Conservation (phyloP, 805 yeast genomes). For the Naumovozyma castellii region DNA sequence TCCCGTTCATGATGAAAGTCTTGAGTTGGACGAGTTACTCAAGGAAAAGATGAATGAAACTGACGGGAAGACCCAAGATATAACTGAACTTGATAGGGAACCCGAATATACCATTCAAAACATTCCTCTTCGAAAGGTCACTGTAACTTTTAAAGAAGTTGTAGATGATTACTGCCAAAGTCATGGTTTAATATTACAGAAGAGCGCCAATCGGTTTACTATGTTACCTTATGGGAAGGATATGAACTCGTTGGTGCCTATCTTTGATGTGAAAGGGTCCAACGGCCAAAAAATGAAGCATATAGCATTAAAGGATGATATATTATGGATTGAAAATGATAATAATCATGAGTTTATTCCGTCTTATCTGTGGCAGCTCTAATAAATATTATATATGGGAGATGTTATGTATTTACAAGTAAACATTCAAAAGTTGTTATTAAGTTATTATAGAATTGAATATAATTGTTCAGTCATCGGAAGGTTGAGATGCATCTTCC, state of each 20-base stretch:
- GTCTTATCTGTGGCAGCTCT: constrained; percentile 11
- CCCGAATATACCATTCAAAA: constrained; percentile 14
- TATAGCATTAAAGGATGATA: constrained; percentile 52
- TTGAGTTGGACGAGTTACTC: constrained; percentile 5
- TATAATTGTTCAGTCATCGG: neutral
- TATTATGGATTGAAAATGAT: constrained; percentile 40
- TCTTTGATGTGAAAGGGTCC: constrained; percentile 11
- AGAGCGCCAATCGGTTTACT: constrained; percentile 9
- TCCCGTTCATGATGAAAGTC: constrained; percentile 18
- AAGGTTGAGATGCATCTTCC: neutral
- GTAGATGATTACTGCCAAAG: constrained; percentile 50
- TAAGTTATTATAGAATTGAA: neutral
- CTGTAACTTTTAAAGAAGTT: constrained; percentile 53
- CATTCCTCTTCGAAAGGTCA: constrained; percentile 36
- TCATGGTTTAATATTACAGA: constrained; percentile 33
- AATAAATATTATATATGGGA: neutral
- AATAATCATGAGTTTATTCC: constrained; percentile 15
- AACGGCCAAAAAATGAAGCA: neutral
- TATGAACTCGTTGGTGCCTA: constrained; percentile 14
- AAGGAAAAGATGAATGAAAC: constrained; percentile 2
- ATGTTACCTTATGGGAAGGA: constrained; percentile 24
- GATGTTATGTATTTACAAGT: neutral
- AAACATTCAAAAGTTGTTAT: too few species aligned
- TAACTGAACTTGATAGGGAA: neutral
- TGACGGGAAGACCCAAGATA: neutral